These are phyloP conservation scores for Rhamnella rubrinervis DNA, from an alignment of 331 rosid species.

Conservation along the genomic window DNA sequence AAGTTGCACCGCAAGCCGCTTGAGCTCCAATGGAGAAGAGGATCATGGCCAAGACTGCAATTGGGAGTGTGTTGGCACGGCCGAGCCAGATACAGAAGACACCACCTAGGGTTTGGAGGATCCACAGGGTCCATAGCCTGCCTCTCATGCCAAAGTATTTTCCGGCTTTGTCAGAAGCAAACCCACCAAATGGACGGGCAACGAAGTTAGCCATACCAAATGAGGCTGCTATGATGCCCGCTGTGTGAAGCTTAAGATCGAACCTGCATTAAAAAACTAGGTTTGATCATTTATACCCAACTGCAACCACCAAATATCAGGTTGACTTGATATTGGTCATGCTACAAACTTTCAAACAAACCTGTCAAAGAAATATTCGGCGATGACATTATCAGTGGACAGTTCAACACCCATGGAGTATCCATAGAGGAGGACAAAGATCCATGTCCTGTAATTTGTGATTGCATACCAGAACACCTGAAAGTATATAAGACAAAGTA, in stretches of 20 bases:
- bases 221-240: conserved; percentile 76
- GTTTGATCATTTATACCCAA: too few relatives aligned
- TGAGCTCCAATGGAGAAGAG: conserved; percentile 88
- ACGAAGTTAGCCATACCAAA: conserved; percentile 87
- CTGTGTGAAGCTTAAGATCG: conserved; percentile 71
- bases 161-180: conserved; percentile 50
- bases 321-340: too few relatives aligned
- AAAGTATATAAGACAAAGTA: background rate
- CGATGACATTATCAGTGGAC: conserved; percentile 75
- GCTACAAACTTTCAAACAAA: conserved; percentile 9
- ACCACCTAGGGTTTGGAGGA: conserved; percentile 76
- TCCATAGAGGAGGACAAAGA: conserved; percentile 80
- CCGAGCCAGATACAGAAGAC: conserved; percentile 85
- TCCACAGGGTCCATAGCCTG: conserved; percentile 73
- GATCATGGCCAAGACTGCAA: conserved; percentile 63
- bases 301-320: too few relatives aligned
- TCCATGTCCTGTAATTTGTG: conserved; percentile 86
- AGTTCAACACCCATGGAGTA: conserved; percentile 93
- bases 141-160: conserved; percentile 83
- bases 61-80: conserved; percentile 58
- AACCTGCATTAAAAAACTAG: conserved; percentile 35
- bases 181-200: conserved; percentile 86
- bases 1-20: conserved; percentile 91
- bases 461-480: conserved; percentile 79
- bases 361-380: conserved; percentile 87